Evolutionary conservation across 805 yeast genomes (phyloP), one percentile per base, ranked within the genome.

Genomic region (Saturnispora diversa): DNA sequence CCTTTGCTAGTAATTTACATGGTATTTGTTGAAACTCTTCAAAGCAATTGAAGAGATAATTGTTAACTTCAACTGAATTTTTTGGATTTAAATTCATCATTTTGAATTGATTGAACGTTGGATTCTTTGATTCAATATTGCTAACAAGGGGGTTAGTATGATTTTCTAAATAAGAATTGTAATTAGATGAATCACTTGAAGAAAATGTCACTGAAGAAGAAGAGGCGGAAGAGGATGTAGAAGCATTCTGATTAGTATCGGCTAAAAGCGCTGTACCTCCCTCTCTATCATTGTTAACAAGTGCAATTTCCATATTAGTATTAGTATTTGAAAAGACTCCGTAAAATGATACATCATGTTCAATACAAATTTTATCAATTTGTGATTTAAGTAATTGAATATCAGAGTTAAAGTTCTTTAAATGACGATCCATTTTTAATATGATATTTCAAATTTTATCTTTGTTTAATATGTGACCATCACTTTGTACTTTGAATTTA

Each of bases 1-100:
- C 63, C 52, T 80, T 82, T 6, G 84, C 79, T 7, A 83, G 57
- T 4, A 62, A 48, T 45, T 80, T 80, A 54, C 92, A 83, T 1
- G 68, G 61, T 1, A 68, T 50, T 48, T 78, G 84, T 49, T 69
- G 70, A 31, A 74, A 51, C 27, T 55, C 59, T 23, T 59, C 63
- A 39, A 69, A 62, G 21, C 65, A 57, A 17, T 51, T 52, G 16
- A 36, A 45, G 1, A 62, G 46, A 35, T 53, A 56, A 15, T 45
- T 47, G 24, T 51, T 50, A 20, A 57, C 55, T 6, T 42, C 42
- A 4, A 41, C 30, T n/a, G 45, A 37, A 31, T 53, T 48, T 2
- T 35, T 29, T 8, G 56, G 48, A 35, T 51, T 42, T 6, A 58
- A 35, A 1, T 35, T 38, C 12, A 47, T 43, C 27, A 37, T 39